Percentiles rank a stretch among this genome's conserved stretches.
phyloP scores from a whole-genome alignment of 2,329 filamentous ascomycete species.

The Rutstroemia sp. region DNA sequence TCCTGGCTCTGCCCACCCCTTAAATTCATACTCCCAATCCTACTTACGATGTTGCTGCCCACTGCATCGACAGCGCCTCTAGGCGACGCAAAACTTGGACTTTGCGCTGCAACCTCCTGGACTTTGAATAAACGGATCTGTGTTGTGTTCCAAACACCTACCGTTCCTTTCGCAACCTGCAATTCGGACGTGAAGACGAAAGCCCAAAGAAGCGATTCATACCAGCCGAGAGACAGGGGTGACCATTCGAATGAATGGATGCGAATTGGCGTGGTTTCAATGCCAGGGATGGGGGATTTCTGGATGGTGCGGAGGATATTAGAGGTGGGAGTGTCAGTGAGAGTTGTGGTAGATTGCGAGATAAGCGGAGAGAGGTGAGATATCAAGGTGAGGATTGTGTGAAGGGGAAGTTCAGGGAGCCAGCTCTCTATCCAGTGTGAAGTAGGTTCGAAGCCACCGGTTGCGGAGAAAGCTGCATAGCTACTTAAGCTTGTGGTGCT shows the following conservation, averaged over 20 bases:
- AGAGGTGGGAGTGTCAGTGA: slow-evolving; percentile 35
- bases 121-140: slow-evolving; percentile 82
- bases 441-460: slow-evolving; percentile 67
- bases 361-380: slow-evolving; percentile 54
- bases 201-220: slow-evolving; percentile 89
- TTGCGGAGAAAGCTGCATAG: slow-evolving; percentile 49
- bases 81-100: slow-evolving; percentile 76
- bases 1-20: slow-evolving; percentile 19
- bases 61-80: slow-evolving; percentile 90
- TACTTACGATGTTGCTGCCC: slow-evolving; percentile 78
- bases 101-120: slow-evolving; percentile 72
- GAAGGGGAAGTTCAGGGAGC: slow-evolving; percentile 85
- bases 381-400: slow-evolving; percentile 75
- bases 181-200: slow-evolving; percentile 89
- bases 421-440: slow-evolving; percentile 85
- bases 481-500: slow-evolving; percentile 74
- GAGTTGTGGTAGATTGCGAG: slow-evolving; percentile 38
- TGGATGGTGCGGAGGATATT: slow-evolving; percentile 48
- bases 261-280: slow-evolving; percentile 67
- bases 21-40: slow-evolving; percentile 65
- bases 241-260: slow-evolving; percentile 96
- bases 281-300: slow-evolving; percentile 56
- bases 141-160: slow-evolving; percentile 92
- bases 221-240: slow-evolving; percentile 84
- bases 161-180: slow-evolving; percentile 76